These are phyloP conservation scores for Rhizophagus clarus DNA, from an alignment of 192 early-diverging fungal species.

Conservation along the genomic window DNA sequence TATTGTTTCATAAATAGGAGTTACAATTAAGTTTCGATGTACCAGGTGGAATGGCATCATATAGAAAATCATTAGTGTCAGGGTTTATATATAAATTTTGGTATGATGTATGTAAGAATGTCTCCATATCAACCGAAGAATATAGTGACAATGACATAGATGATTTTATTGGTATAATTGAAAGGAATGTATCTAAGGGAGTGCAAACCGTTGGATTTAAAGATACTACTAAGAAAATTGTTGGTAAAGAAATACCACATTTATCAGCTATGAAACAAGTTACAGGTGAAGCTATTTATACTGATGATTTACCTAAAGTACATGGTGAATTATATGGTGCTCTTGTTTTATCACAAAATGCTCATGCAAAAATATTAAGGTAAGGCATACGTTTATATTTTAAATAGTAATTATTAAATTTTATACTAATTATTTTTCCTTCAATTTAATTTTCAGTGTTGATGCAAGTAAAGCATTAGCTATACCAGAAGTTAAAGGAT, in stretches of 20 bases:
- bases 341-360: conserved; percentile 65
- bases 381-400: not conserved
- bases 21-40: conserved; percentile 50
- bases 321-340: conserved; percentile 69
- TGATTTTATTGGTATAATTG: conserved; percentile 44
- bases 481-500: conserved; percentile 65
- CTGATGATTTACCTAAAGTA: conserved; percentile 79
- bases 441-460: conserved; percentile 39
- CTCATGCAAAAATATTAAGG: conserved; percentile 67
- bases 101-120: conserved; percentile 50
- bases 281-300: conserved; percentile 81
- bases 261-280: conserved; percentile 79
- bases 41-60: conserved; percentile 73
- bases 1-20: conserved; percentile 1
- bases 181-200: conserved; percentile 48
- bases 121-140: conserved; percentile 25
- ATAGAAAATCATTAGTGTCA: conserved; percentile 59
- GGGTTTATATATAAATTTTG: conserved; percentile 72
- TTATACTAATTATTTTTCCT: not conserved
- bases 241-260: conserved; percentile 74
- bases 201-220: conserved; percentile 36
- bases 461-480: conserved; percentile 63
- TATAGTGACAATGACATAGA: conserved; percentile 37
- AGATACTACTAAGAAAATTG: conserved; percentile 40
- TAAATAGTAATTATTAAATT: too few relatives aligned